Evolutionary conservation across 164 flowering plant genomes (phyloP), one percentile per base, ranked within the genome.

Genomic region (Chimonanthus praecox): DNA sequence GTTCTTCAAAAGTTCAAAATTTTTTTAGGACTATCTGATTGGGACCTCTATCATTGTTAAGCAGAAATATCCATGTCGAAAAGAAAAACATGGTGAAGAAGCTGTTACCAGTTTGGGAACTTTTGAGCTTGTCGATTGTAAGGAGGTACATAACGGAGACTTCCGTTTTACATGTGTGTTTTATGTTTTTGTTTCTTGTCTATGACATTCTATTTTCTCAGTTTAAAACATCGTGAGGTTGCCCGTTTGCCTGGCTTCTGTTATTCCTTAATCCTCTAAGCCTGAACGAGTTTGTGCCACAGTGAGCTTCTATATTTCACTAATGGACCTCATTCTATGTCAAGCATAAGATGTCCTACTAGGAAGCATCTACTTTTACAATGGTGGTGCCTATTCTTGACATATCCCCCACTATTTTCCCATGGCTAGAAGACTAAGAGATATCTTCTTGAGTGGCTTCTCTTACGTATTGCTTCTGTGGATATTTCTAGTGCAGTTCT

Each of bases 111-210:
- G 73, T 76, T 80, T 84, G 78, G 86, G 85, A 73, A 83, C 74
- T 79, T 87, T 84, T 83, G 85, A 80, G 88, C 84, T 85, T 74
- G 72, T 85, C 69, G 49, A 84, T 80, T 77, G 60, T 84, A 80
- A 85, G 90, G 86, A 84, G 85, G 88, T 85, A 83, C 71, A 71
- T 6, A 69, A 78, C 75, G 81, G 74, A 78, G 77, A 64, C 71
- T 71, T 72, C 18, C 21, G 68, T 20, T 74, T 50, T 64, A 18
- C 15, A 9, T 68, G 68, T 45, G n/a, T 66, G 48, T 33, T 72
- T 15, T 50, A 18, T 74, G 73, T 73, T 61, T 69, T 73, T 67
- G 7, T 79, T 65, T 64, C 15, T 62, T 66, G 50, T 75, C 6
- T 18, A n/a, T 54, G 60, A 54, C 33, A 33, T 54, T 13, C 11